Evolutionary conservation across 371 early-diverging fungal species (phyloP).

Genomic region (Capillidium heterosporum): DNA sequence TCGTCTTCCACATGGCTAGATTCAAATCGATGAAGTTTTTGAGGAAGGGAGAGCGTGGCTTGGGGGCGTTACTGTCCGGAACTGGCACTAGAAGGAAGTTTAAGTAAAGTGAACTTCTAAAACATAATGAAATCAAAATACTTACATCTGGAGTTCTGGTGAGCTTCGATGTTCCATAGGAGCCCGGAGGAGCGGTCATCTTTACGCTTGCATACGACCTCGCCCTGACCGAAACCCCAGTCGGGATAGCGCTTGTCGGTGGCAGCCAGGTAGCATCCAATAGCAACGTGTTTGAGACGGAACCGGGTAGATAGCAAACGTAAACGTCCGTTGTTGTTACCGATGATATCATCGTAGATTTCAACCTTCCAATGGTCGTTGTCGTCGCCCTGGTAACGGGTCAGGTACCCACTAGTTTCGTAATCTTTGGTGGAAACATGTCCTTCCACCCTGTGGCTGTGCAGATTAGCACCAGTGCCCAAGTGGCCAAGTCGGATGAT

Average conservation of each 20-base stretch:
- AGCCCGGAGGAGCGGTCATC: constrained; percentile 13
- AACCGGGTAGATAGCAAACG: constrained; percentile 74
- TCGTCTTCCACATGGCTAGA: constrained; percentile 93
- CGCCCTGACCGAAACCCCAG: constrained; percentile 98
- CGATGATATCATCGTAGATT: constrained; percentile 41
- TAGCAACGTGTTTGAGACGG: constrained; percentile 56
- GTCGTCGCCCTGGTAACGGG: constrained; percentile 42
- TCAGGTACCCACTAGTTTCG: constrained; percentile 80
- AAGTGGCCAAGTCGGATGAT: constrained; percentile 67
- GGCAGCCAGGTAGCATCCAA: constrained; percentile 71
- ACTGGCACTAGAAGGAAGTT: constrained; percentile 16
- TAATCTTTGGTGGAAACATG: constrained; percentile 65
- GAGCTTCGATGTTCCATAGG: constrained; percentile 96
- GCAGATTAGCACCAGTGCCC: constrained; percentile 56
- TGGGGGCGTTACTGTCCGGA: constrained; percentile 18
- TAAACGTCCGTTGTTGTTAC: constrained; percentile 20
- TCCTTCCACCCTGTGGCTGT: constrained; percentile 64
- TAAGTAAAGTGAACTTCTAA: not conserved
- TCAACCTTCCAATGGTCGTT: constrained; percentile 90
- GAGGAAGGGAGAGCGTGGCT: constrained; percentile 57
- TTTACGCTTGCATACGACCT: constrained; percentile 73
- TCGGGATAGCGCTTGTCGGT: constrained; percentile 71
- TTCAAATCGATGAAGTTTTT: constrained; percentile 86
- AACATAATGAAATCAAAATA: not conserved
- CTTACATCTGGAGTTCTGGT: constrained; percentile 50